A percentile compares a stretch with the other conserved stretches of the same genome.
phyloP scores from a whole-genome alignment of 2,329 filamentous ascomycete genomes.

The Pseudocercospora crystallina region DNA sequence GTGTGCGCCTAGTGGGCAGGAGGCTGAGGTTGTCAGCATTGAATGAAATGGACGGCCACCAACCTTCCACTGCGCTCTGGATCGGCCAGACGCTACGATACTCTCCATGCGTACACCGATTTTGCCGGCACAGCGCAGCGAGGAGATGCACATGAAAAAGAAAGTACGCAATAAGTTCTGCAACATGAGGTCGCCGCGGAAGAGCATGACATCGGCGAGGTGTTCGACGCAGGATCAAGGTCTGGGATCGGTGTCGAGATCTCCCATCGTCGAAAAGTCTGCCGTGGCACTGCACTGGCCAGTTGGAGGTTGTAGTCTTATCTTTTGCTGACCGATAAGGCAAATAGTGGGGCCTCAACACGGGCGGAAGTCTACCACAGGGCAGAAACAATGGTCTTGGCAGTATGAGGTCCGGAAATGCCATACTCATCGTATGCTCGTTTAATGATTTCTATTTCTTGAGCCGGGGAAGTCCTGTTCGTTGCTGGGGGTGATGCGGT shows the following conservation, averaged over 20 bases:
- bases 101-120: too few relatives aligned
- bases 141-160: slow-evolving; percentile 17
- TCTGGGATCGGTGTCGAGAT: neutral
- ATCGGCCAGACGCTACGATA: too few relatives aligned
- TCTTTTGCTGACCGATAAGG: slow-evolving; percentile 6
- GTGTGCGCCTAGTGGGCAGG: neutral
- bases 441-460: too few relatives aligned
- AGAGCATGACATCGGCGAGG: slow-evolving; percentile 8
- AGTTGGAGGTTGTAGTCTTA: slow-evolving; percentile 7
- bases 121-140: neutral
- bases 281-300: slow-evolving; percentile 2
- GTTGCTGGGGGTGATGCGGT: too few relatives aligned
- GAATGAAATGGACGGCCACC: too few relatives aligned
- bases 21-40: neutral
- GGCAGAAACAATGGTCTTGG: too few relatives aligned
- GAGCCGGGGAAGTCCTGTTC: too few relatives aligned
- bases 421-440: too few relatives aligned
- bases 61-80: too few relatives aligned
- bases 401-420: too few relatives aligned
- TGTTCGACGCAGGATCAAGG: neutral
- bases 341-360: neutral
- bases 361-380: too few relatives aligned
- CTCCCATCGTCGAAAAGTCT: neutral
- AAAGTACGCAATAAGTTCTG: slow-evolving; percentile 5
- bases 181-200: slow-evolving; percentile 14